Conservation (phyloP, 2,329 filamentous ascomycete species). For the Neopestalotiopsis rosae region DNA sequence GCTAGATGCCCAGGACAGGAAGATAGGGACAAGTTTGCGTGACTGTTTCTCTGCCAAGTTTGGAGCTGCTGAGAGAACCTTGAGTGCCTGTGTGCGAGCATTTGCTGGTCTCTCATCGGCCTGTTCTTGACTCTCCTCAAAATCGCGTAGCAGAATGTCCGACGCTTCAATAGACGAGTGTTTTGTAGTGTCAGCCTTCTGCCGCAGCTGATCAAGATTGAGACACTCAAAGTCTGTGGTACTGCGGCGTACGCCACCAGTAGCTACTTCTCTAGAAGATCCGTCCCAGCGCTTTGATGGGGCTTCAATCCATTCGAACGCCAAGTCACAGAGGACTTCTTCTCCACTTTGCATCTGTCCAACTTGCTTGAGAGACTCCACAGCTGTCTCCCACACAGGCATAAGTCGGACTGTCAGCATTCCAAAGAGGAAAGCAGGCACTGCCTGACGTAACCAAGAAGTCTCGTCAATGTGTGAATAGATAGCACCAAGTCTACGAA, state of each 20-base stretch:
- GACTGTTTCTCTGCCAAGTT: constrained; percentile 85
- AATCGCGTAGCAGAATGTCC: constrained; percentile 65
- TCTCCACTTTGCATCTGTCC: constrained; percentile 74
- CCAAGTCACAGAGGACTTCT: constrained; percentile 71
- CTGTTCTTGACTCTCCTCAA: constrained; percentile 67
- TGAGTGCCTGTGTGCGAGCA: constrained; percentile 78
- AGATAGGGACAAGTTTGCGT: constrained; percentile 81
- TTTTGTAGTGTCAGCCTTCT: constrained; percentile 56
- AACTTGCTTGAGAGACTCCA: constrained; percentile 76
- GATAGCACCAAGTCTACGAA: constrained; percentile 73
- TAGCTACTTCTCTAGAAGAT: constrained; percentile 35
- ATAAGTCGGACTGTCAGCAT: constrained; percentile 85
- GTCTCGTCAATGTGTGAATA: constrained; percentile 66
- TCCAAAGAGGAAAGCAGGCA: constrained; percentile 87
- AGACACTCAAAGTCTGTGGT: constrained; percentile 85
- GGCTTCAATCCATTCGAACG: constrained; percentile 77
- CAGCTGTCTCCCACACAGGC: constrained; percentile 86
- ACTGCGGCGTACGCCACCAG: constrained; percentile 42
- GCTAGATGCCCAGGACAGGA: constrained; percentile 78
- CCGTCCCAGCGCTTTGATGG: constrained; percentile 61
- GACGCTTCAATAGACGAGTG: constrained; percentile 57
- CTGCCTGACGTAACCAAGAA: constrained; percentile 71
- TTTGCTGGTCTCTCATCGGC: constrained; percentile 56
- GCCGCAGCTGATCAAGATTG: constrained; percentile 68
- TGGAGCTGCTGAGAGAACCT: constrained; percentile 76